Conservation (phyloP, 192 early-diverging fungal species). For the Backusella morwellensis region DNA sequence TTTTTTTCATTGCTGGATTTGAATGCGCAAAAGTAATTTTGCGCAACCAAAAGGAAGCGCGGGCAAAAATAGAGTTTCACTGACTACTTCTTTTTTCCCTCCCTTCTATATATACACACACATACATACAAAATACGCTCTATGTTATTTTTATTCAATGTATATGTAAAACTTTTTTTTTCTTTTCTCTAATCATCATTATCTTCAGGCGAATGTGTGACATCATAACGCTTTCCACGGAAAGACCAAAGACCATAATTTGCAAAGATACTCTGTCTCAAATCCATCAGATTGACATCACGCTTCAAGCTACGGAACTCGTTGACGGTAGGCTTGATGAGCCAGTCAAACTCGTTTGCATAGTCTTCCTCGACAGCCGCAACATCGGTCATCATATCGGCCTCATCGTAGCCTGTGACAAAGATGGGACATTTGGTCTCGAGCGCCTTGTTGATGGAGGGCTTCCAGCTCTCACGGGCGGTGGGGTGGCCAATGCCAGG, state of each 20-base stretch:
- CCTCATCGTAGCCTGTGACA: slow-evolving; percentile 72
- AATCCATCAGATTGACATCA: slow-evolving; percentile 69
- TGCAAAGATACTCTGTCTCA: slow-evolving; percentile 67
- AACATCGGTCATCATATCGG: slow-evolving; percentile 63
- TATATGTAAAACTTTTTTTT: background rate
- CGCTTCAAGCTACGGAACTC: slow-evolving; percentile 68
- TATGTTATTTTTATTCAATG: background rate
- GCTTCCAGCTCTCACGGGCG: slow-evolving; percentile 62
- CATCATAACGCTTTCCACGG: slow-evolving; percentile 80
- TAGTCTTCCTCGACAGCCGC: slow-evolving; percentile 54
- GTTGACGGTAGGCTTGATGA: slow-evolving; percentile 67
- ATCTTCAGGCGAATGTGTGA: slow-evolving; percentile 36
- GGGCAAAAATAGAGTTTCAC: background rate
- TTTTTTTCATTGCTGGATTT: background rate
- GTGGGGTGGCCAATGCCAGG: slow-evolving; percentile 67
- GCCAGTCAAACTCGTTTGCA: slow-evolving; percentile 65
- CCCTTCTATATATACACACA: background rate
- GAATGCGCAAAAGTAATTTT: background rate
- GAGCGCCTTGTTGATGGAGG: slow-evolving; percentile 61
- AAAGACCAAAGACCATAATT: slow-evolving; percentile 83
- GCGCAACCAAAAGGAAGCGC: background rate
- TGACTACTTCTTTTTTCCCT: background rate
- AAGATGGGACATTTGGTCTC: slow-evolving; percentile 80
- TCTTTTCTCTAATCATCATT: slow-evolving; percentile 15
- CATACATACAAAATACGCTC: background rate